A percentile compares a stretch with the other conserved stretches of the same genome.
Conservation (phyloP, 345 rosid genomes). For the Zanthoxylum bungeanum region DNA sequence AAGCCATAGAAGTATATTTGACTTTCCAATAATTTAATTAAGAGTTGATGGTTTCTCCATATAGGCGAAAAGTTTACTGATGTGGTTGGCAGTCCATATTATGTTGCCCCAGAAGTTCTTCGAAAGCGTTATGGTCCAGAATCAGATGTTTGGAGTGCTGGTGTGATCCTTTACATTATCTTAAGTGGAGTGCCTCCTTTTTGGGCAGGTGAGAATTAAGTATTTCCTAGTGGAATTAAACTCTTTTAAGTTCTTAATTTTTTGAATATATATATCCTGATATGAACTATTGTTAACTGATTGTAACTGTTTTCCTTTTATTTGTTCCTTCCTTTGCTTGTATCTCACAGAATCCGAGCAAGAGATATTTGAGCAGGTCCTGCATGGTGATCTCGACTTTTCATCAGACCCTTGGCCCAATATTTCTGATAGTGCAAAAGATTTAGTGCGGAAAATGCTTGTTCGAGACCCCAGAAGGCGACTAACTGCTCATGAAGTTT, state of each 20-base stretch:
- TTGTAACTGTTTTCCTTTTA: neutral
- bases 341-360: constrained; percentile 66
- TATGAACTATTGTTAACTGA: constrained; percentile 8
- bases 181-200: constrained; percentile 94
- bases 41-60: neutral
- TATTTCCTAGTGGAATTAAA: neutral
- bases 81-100: constrained; percentile 92
- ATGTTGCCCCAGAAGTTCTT: constrained; percentile 90
- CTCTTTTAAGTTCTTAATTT: constrained; percentile 7
- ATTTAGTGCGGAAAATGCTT: constrained; percentile 84
- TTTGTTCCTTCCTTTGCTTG: constrained; percentile 7
- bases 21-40: neutral
- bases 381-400: constrained; percentile 84
- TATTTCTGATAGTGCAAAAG: constrained; percentile 84
- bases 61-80: constrained; percentile 72
- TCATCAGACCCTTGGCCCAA: constrained; percentile 87
- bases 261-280: neutral
- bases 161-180: constrained; percentile 80
- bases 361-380: constrained; percentile 84
- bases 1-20: neutral
- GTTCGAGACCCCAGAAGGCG: constrained; percentile 73
- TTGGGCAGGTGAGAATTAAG: constrained; percentile 69
- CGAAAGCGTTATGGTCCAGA: constrained; percentile 78
- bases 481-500: constrained; percentile 77
- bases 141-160: constrained; percentile 97